Conservation (phyloP, 148 eudicot species). For the Silene uniflora region DNA sequence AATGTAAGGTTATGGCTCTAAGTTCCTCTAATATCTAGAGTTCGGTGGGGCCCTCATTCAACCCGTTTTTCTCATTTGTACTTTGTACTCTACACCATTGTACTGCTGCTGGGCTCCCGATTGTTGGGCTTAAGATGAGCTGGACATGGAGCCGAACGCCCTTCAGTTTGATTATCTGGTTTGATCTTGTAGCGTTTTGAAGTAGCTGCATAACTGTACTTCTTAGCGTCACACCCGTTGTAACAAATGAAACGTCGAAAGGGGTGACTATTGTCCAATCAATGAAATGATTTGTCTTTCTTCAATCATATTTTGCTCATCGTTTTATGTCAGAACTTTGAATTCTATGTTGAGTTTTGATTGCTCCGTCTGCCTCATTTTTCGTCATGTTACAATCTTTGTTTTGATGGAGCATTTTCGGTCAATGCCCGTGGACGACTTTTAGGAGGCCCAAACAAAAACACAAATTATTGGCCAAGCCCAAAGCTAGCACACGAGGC, state of each 20-base stretch:
- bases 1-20: constrained; percentile 89
- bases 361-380: background rate
- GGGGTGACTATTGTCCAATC: constrained; percentile 7
- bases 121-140: constrained; percentile 16
- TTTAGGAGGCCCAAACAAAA: no score
- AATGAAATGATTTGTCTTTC: background rate
- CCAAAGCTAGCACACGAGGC: no score
- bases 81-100: constrained; percentile 23
- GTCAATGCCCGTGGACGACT: no score
- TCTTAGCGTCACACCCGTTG: constrained; percentile 25
- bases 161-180: constrained; percentile 15
- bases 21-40: constrained; percentile 51
- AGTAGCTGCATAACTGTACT: constrained; percentile 26
- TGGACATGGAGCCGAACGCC: background rate
- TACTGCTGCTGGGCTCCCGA: constrained; percentile 22
- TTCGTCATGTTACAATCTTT: background rate
- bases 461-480: no score
- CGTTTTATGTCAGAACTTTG: background rate
- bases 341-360: background rate
- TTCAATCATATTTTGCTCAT: background rate
- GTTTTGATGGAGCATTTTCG: no score
- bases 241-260: constrained; percentile 16
- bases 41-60: background rate
- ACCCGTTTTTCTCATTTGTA: background rate
- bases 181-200: constrained; percentile 16